phyloP scores from a whole-genome alignment of 2,329 filamentous ascomycete species.

The Paraphaeosphaeria minitans region DNA sequence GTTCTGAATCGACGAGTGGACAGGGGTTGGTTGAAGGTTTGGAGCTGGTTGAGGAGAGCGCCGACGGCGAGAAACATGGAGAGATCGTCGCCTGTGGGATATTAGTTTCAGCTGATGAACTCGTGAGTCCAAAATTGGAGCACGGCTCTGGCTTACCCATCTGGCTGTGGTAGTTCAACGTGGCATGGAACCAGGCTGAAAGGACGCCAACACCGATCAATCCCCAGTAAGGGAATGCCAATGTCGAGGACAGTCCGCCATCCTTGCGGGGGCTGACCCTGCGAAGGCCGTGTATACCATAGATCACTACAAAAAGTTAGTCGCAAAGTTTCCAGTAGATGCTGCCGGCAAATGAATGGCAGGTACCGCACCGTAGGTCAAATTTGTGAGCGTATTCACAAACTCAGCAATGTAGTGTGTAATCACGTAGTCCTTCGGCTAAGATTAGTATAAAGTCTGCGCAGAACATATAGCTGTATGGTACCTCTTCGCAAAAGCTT shows the following conservation, averaged over 20 bases:
- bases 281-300: slow-evolving; percentile 42
- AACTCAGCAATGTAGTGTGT: slow-evolving; percentile 60
- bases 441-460: slow-evolving; percentile 3
- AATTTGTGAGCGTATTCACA: slow-evolving; percentile 59
- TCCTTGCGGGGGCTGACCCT: slow-evolving; percentile 29
- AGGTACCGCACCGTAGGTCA: slow-evolving; percentile 56
- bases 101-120: not conserved
- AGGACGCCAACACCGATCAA: slow-evolving; percentile 51
- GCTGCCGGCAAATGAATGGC: slow-evolving; percentile 1
- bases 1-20: slow-evolving; percentile 32
- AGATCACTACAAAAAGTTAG: slow-evolving; percentile 34
- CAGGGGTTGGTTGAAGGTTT: slow-evolving; percentile 47
- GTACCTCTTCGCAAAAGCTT: slow-evolving; percentile 47
- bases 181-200: slow-evolving; percentile 51
- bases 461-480: not conserved
- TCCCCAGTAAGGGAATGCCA: slow-evolving; percentile 50
- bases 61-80: slow-evolving; percentile 62
- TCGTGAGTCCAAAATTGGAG: not conserved
- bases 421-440: slow-evolving; percentile 58
- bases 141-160: slow-evolving; percentile 44
- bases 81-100: slow-evolving; percentile 58
- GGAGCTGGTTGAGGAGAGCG: slow-evolving; percentile 58
- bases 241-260: slow-evolving; percentile 38
- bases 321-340: not conserved
- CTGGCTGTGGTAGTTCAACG: slow-evolving; percentile 53